Evolutionary conservation across 768 basidiomycete genomes (phyloP), one percentile per base, ranked within the genome.

Genomic region (Podaxis carcinomalis): DNA sequence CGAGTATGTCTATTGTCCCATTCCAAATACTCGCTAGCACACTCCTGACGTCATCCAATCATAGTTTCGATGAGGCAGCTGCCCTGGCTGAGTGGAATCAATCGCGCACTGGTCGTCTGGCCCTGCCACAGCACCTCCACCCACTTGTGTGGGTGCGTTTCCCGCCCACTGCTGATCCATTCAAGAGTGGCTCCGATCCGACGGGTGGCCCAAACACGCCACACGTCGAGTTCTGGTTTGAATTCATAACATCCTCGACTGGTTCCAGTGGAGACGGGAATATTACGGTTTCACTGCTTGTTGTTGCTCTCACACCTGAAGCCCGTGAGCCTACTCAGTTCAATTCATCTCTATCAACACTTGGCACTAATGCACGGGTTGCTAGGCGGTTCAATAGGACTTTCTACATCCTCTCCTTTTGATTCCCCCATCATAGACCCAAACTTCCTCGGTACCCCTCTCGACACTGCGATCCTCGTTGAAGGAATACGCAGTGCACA

Each of bases 391-490:
- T 57, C 69, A 6, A 49, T 70, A 11, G 61, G 64, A 4, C 65
- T 81, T 61, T 75, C 71, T 56, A 76, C 78, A 11, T 75, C 70
- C 21, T 64, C 73, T 61, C 72, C 78, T 14, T 82, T 81, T 67
- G 72, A 72, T 42, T 35, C 67, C 19, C 82, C 83, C 0, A 52
- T 70, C 16, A 79, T 83, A 68, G 74, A 82, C 66, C 78, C 79
- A 0, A 47, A 35, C 21, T 23, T 65, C 28, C 73, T 77, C 44
- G 62, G 54, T 11, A 49, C 56, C 7, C 52, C 54, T 4, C 49
- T 67, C 50, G 73, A 73, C 49, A 52, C 67, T 14, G 42, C 52
- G 19, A 65, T 66, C 14, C 60, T 73, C 47, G 64, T 63, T 10
- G 61, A 68, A 49, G 67, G 58, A 9, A 59, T 73, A 36, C 57